Percentiles rank a stretch among this genome's conserved stretches.
phyloP scores from a whole-genome alignment of 345 rosid species.

The Nasturtium officinale region DNA sequence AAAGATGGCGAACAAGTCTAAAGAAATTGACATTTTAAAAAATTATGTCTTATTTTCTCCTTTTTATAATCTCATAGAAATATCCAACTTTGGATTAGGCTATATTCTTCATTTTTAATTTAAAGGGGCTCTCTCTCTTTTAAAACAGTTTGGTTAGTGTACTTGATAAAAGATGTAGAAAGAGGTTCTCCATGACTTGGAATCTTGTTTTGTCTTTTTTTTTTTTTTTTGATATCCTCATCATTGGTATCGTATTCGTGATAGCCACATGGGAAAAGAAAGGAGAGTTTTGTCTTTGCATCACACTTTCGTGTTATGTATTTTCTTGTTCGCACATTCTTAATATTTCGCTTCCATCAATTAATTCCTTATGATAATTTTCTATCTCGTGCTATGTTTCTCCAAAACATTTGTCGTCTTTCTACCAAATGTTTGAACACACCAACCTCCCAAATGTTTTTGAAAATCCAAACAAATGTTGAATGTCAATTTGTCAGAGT shows the following conservation, averaged over 20 bases:
- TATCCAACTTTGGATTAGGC: slow-evolving; percentile 10
- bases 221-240: slow-evolving; percentile 6
- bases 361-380: slow-evolving; percentile 27
- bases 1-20: slow-evolving; percentile 17
- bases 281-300: slow-evolving; percentile 19
- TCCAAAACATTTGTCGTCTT: slow-evolving; percentile 15
- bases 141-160: neutral
- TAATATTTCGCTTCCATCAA: slow-evolving; percentile 12
- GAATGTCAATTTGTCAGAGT: neutral
- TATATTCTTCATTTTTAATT: neutral
- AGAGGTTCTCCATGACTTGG: slow-evolving; percentile 32
- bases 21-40: slow-evolving; percentile 2
- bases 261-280: slow-evolving; percentile 17
- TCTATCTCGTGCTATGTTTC: slow-evolving; percentile 15
- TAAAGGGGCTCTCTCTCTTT: slow-evolving; percentile 16
- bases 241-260: slow-evolving; percentile 40
- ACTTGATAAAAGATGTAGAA: slow-evolving; percentile 28
- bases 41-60: slow-evolving; percentile 1
- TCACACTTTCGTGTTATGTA: slow-evolving; percentile 14
- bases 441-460: no score
- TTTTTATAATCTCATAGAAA: slow-evolving; percentile 7
- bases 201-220: slow-evolving; percentile 13
- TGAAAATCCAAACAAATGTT: slow-evolving; percentile 11
- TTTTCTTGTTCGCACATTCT: neutral
- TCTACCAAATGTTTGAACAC: no score